Base-by-base conservation (phyloP, 2,329 filamentous ascomycete species). In the Hirsutella minnesotensis region DNA sequence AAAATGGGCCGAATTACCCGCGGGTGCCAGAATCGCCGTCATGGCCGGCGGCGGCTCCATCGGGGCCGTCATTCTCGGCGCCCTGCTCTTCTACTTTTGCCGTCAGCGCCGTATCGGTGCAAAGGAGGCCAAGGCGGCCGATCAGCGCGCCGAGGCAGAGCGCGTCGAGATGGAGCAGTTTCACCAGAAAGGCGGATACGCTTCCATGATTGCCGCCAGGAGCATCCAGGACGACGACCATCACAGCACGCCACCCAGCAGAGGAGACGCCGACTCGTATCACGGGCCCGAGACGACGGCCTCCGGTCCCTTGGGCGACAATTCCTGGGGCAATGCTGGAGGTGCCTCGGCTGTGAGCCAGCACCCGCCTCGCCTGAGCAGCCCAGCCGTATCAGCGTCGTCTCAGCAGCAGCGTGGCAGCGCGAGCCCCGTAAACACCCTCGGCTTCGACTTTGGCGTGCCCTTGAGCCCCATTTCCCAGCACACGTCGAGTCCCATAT, bases 1-100 rank as follows among this genome's bases (percentile, higher is more conserved):
- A 20, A 79, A 76, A 51, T 81, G 72, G 66, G 60, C 67, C 20
- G 65, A 62, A 1, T 67, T 81, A 9, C 64, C 75, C 3, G 47
- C 61, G 1, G 58, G 57, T 8, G 62, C 72, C 49, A 79, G 75
- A 59, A 64, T 66, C 2, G 75, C 65, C 41, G 59, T 81, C 37
- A 79, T 76, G 49, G 69, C 65, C 3, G 59, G 58, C 9, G 66
- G 62, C 2, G 69, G 60, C n/a, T 59, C 51, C 16, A 65, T 68
- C 0, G 72, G 56, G 7, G 68, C 62, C 20, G 46, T 69, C 5
- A 51, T 72, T 0, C 21, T 72, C 15, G 59, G 55, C 22, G 59
- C 61, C 0, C 60, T 68, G 7, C 53, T 69, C 18, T 70, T 73
- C 54, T 75, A 72, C 63, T 78, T 71, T 59, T 61, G 76, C 53